Conservation (phyloP, 2,329 filamentous ascomycete genomes). For the Cercospora beticola region DNA sequence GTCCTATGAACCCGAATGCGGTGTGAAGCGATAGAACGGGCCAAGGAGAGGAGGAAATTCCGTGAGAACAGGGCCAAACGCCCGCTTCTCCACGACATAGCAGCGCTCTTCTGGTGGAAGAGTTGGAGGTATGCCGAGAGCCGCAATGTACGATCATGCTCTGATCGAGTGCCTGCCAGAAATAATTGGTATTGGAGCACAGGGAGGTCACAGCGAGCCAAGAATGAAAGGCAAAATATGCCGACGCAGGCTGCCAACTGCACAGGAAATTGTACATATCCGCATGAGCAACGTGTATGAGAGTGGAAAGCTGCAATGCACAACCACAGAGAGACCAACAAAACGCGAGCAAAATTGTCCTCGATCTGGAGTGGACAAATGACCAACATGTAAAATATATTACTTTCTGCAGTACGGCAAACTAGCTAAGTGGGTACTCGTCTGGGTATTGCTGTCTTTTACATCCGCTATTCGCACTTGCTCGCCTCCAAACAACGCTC, state of each 20-base stretch:
- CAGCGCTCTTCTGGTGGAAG: not conserved
- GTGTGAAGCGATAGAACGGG: slow-evolving; percentile 44
- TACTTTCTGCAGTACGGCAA: slow-evolving; percentile 24
- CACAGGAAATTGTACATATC: not conserved
- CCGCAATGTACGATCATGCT: not conserved
- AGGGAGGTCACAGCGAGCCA: not conserved
- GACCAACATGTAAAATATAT: slow-evolving; percentile 16
- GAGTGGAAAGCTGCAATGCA: not conserved
- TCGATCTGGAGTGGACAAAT: not conserved
- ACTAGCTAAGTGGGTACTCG: slow-evolving; percentile 26
- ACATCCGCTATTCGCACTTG: slow-evolving; percentile 15
- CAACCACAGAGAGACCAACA: not conserved
- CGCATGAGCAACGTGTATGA: not conserved
- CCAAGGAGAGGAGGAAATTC: not conserved
- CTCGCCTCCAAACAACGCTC: slow-evolving; percentile 14
- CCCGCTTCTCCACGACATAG: not conserved
- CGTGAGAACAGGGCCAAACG: not conserved
- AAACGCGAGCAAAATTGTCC: not conserved
- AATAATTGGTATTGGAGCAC: not conserved
- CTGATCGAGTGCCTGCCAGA: not conserved
- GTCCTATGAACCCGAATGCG: slow-evolving; percentile 51
- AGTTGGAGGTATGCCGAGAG: not conserved
- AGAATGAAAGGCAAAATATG: not conserved
- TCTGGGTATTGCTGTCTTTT: slow-evolving; percentile 29
- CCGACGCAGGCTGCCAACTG: not conserved